Conservation (phyloP, 2,329 filamentous ascomycete species). For the Fusarium vanettenii region DNA sequence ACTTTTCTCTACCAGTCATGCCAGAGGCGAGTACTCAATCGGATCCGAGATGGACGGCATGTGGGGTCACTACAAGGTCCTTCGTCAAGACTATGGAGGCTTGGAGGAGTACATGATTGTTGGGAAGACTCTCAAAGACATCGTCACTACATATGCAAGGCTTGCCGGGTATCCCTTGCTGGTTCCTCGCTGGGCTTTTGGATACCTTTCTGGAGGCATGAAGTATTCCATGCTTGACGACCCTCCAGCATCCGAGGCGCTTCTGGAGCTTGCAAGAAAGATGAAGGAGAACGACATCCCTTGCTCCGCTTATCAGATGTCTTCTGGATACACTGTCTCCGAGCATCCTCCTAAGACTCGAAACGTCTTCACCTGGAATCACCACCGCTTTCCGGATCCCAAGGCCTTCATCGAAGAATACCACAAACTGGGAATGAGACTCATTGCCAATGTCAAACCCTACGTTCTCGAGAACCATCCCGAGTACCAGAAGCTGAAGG, state of each 20-base stretch:
- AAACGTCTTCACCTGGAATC: slow-evolving; percentile 77
- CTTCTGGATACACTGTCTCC: slow-evolving; percentile 77
- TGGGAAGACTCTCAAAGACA: slow-evolving; percentile 73
- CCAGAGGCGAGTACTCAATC: slow-evolving; percentile 72
- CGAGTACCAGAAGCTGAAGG: slow-evolving; percentile 70
- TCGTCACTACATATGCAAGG: slow-evolving; percentile 74
- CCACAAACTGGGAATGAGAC: slow-evolving; percentile 72
- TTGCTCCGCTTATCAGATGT: slow-evolving; percentile 79
- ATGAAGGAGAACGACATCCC: slow-evolving; percentile 74
- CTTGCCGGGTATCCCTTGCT: slow-evolving; percentile 75
- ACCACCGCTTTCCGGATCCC: slow-evolving; percentile 75
- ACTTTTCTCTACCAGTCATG: slow-evolving; percentile 75
- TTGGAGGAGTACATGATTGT: slow-evolving; percentile 78
- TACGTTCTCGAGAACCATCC: slow-evolving; percentile 77
- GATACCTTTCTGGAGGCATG: slow-evolving; percentile 75
- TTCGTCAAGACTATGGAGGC: slow-evolving; percentile 77
- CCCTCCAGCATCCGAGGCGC: slow-evolving; percentile 65
- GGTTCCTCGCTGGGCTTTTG: slow-evolving; percentile 78
- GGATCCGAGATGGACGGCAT: slow-evolving; percentile 81
- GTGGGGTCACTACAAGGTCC: slow-evolving; percentile 81
- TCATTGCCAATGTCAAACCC: slow-evolving; percentile 79
- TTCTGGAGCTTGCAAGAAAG: slow-evolving; percentile 71
- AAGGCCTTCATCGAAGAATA: slow-evolving; percentile 71
- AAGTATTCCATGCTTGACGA: slow-evolving; percentile 64
- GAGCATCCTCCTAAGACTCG: slow-evolving; percentile 75